Base-by-base conservation (phyloP, 805 yeast genomes). In the Candida manassasensis region DNA sequence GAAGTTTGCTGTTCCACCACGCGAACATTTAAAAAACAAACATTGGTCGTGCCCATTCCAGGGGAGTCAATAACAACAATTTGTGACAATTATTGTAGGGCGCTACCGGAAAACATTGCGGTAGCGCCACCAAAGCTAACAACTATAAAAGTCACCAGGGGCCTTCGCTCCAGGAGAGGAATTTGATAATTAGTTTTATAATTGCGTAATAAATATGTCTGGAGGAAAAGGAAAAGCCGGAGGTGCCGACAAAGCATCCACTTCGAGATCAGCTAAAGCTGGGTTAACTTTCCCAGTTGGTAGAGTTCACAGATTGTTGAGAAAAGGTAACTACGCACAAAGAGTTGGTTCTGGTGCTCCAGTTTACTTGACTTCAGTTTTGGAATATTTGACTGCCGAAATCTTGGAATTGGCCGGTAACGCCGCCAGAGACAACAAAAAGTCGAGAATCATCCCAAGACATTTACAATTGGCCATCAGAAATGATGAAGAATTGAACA, bases 261-360 rank as follows among this genome's bases (percentile, higher is more conserved):
- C 90, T 75, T 84, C 97, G 39, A 87, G 97, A 81, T 90, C 97
- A 53, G 82, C 96, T 48, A 90, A 88, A 78, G 97, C 97, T 63
- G 97, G 97, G 69, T 80, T 90, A 63, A 86, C 95, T 57, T 90
- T 90, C 94, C 97, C 97, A 75, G 97, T 90, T 52, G 97, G 97
- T 70, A 89, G 97, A 81, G 93, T 90, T 54, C 96, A 90, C 78
- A 82, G 97, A 75, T 78, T 89, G 55, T 73, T 90, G 61, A 86
- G 95, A 81, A 87, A 84, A 73, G 96, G 96, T 67, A 86, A 89
- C 82, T 86, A 90, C 75, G 95, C 97, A 61, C 95, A 89, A 75
- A 83, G 97, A 76, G 83, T 90, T 56, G 97, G 97, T 79, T 88
- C 97, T 52, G 96, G 96, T 81, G 97, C 97, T 58, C 97, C 97